Conservation (phyloP, 352 stramenopile genomes). For the Blastocystis sp. region DNA sequence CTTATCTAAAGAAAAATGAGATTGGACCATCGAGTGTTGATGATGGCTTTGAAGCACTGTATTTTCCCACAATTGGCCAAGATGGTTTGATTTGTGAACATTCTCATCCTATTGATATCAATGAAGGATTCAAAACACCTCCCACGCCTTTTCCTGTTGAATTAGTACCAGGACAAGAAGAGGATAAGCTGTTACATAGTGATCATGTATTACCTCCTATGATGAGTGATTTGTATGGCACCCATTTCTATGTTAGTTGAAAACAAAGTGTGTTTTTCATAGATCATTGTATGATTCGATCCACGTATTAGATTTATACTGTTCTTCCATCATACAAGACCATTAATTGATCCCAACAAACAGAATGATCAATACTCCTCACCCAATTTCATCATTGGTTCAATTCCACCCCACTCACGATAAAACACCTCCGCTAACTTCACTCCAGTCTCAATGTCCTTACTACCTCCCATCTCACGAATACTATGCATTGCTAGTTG, state of each 20-base stretch:
- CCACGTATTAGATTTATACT: no score
- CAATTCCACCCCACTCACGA: constrained; percentile 74
- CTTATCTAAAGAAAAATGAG: constrained; percentile 19
- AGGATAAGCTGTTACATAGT: background rate
- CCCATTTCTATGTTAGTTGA: background rate
- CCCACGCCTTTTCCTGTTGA: background rate
- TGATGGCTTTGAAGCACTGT: background rate
- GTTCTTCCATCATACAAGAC: background rate
- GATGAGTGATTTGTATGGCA: background rate
- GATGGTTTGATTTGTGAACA: background rate
- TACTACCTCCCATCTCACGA: constrained; percentile 85
- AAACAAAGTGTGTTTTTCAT: background rate
- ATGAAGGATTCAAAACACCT: background rate
- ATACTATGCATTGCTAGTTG: constrained; percentile 96
- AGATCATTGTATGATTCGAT: background rate
- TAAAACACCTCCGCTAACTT: constrained; percentile 85
- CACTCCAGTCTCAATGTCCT: constrained; percentile 71
- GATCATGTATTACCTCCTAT: background rate
- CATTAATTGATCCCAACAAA: background rate
- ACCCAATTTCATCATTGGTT: constrained; percentile 43
- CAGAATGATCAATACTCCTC: constrained; percentile 34
- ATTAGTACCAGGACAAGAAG: background rate
- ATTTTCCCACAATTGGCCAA: background rate
- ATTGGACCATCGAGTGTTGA: background rate
- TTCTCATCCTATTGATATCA: background rate